phyloP scores from a whole-genome alignment of 192 early-diverging fungal genomes.

The Glomus cerebriforme region DNA sequence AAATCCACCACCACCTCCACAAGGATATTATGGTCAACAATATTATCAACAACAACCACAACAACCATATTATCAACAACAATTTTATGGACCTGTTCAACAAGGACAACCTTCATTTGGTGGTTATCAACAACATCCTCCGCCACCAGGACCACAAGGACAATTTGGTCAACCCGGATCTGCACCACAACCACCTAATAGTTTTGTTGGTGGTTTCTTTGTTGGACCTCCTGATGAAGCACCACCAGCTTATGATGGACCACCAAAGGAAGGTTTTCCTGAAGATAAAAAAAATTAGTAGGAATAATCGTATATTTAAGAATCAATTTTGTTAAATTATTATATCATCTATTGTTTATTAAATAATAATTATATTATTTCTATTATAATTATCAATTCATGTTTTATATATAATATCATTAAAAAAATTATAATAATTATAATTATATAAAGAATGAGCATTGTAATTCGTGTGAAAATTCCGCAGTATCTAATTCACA shows the following conservation, averaged over 20 bases:
- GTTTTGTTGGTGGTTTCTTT: slow-evolving; percentile 30
- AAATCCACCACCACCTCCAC: neutral
- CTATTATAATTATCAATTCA: too few relatives aligned
- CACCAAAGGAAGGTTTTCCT: neutral
- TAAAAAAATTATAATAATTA: too few relatives aligned
- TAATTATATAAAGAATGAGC: too few relatives aligned
- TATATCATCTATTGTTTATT: too few relatives aligned
- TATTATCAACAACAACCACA: neutral
- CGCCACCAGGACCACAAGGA: neutral
- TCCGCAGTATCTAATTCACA: too few relatives aligned
- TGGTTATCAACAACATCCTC: neutral
- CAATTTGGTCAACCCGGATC: neutral
- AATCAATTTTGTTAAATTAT: too few relatives aligned
- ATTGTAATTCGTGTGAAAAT: too few relatives aligned
- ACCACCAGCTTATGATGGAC: slow-evolving; percentile 15
- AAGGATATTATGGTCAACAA: slow-evolving; percentile 16
- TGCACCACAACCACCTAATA: neutral
- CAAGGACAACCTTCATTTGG: neutral
- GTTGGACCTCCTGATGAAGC: slow-evolving; percentile 28
- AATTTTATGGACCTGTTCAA: neutral
- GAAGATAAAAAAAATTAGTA: neutral
- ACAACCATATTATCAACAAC: slow-evolving; percentile 12
- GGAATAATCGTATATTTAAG: too few relatives aligned
- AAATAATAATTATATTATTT: too few relatives aligned
- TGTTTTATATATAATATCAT: too few relatives aligned